Base-by-base conservation (phyloP, 2,329 filamentous ascomycete genomes). In the Parastagonospora avenae region DNA sequence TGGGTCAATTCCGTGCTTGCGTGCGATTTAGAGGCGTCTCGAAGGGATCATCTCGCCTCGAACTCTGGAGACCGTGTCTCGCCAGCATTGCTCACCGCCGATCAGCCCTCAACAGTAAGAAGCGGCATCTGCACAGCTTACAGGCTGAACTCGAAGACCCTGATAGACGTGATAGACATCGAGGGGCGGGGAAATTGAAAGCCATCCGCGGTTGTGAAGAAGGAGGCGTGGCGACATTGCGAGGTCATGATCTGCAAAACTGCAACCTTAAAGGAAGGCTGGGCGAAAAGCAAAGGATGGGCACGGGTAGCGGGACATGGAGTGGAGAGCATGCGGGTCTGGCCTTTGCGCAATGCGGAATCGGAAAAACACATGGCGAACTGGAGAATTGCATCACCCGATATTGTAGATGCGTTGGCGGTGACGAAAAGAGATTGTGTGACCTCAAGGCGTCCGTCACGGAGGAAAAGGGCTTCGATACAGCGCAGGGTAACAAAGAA, bases 161-260 rank as follows among this genome's bases (percentile, higher is more conserved):
- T 24, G 19, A 24, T 32, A 10, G 30, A 32, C 30, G 30, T 32
- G 9, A 32, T 32, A 32, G 30, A 5, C 19, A 24, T 24, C 19
- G 19, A 32, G 9, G 30, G 30, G 30, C 10, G 30, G 9, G 30
- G 30, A n/a, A 32, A 32, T 32, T 11, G 30, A 32, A 32, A 32
- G 3, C 2, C 33, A 35, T 8, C 9, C 12, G n/a, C 33, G 12
- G 12, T 35, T 35, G 33, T 14, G n/a, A 16, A 37, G 19, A 9
- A 37, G 35, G 35, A 14, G 35, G 35, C 14, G 11, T 16, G 35
- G 15, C 14, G 35, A 14, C 35, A 37, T 16, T 14, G 24, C 10
- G 24, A 37, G 46, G 46, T 42, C 40, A 48, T 48, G 46, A 48
- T 48, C 46, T 37, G 39, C 46, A 42, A 33, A 42, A 11, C 7